Conservation (phyloP, 352 stramenopile species). For the Pythium dissimile region DNA sequence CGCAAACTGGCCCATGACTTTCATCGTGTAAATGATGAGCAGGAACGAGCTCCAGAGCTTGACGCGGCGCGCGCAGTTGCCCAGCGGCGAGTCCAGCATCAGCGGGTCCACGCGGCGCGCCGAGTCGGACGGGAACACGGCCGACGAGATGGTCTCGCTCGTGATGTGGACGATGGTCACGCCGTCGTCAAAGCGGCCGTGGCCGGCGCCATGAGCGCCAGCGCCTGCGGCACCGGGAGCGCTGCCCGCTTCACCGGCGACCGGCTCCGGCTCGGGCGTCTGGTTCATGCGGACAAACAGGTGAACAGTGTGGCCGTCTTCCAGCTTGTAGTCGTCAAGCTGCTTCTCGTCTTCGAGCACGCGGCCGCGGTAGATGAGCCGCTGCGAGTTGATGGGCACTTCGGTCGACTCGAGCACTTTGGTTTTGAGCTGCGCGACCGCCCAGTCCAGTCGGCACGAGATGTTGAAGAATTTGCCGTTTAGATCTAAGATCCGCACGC, state of each 20-base stretch:
- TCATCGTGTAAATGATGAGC: conserved; percentile 89
- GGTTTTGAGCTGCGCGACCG: conserved; percentile 55
- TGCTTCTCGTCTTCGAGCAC: conserved; percentile 80
- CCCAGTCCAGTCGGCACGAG: conserved; percentile 60
- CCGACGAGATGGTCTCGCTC: conserved; percentile 78
- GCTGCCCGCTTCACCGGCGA: background rate
- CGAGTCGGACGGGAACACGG: conserved; percentile 82
- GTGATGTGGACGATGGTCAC: conserved; percentile 76
- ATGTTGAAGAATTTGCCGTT: conserved; percentile 87
- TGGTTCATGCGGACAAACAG: conserved; percentile 78
- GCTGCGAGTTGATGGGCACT: conserved; percentile 65
- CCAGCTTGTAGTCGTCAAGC: conserved; percentile 85
- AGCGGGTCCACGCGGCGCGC: conserved; percentile 75
- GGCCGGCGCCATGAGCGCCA: conserved; percentile 18
- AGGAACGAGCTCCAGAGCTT: conserved; percentile 88
- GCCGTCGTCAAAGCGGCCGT: conserved; percentile 33
- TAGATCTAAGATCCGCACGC: conserved; percentile 76
- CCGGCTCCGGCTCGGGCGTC: conserved; percentile 58
- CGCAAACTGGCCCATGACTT: conserved; percentile 85
- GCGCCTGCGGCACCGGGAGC: background rate
- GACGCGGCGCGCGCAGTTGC: conserved; percentile 76
- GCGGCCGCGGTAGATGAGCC: conserved; percentile 90
- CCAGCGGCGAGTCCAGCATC: conserved; percentile 81
- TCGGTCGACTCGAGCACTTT: conserved; percentile 75
- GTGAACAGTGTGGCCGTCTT: conserved; percentile 90